Conservation (phyloP, 495 filamentous ascomycete species). For the Talaromyces trachyspermus region DNA sequence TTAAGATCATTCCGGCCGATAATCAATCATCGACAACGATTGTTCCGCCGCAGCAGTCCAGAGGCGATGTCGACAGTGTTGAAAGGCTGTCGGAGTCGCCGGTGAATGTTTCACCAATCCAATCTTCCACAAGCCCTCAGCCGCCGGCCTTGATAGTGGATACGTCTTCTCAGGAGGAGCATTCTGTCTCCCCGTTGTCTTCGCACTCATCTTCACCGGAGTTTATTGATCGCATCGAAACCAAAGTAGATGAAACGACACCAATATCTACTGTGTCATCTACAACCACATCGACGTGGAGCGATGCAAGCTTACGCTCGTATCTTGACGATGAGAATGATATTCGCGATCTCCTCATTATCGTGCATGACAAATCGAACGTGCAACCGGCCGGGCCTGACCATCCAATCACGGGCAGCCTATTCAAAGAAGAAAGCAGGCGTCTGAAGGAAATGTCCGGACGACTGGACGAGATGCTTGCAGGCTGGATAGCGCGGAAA, state of each 20-base stretch:
- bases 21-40: conserved; percentile 20
- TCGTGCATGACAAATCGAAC: conserved; percentile 85
- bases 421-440: conserved; percentile 81
- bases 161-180: conserved; percentile 56
- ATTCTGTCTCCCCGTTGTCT: conserved; percentile 51
- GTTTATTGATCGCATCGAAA: conserved; percentile 40
- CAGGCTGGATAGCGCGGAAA: conserved; percentile 63
- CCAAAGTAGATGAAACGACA: conserved; percentile 22
- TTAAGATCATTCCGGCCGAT: neutral
- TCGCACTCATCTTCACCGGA: conserved; percentile 57
- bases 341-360: conserved; percentile 79
- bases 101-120: conserved; percentile 55
- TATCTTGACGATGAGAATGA: conserved; percentile 92
- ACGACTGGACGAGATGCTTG: conserved; percentile 78
- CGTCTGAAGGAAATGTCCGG: conserved; percentile 74
- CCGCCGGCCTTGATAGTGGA: conserved; percentile 58
- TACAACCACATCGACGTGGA: conserved; percentile 56
- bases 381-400: conserved; percentile 67
- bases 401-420: conserved; percentile 70
- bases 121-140: conserved; percentile 21
- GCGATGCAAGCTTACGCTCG: conserved; percentile 71
- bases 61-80: neutral
- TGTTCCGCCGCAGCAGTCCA: conserved; percentile 1
- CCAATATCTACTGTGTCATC: conserved; percentile 36
- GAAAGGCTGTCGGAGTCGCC: conserved; percentile 57